phyloP scores from a whole-genome alignment of 164 flowering plant species.

The Aristolochia fimbriata region DNA sequence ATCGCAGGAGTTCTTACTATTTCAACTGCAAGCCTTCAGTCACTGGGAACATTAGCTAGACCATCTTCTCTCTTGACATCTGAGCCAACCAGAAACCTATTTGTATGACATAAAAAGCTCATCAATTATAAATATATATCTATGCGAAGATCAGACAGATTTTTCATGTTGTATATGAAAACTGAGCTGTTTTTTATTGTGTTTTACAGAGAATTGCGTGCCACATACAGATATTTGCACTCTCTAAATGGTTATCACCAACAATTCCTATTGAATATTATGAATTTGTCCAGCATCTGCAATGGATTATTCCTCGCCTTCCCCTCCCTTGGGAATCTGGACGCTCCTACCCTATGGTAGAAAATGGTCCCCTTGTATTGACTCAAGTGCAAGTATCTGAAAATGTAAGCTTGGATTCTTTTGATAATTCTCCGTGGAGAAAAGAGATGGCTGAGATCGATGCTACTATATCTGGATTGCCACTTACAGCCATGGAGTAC shows the following conservation, averaged over 20 bases:
- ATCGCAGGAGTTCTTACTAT: slow-evolving; percentile 58
- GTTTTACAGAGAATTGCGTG: slow-evolving; percentile 61
- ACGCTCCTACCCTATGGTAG: slow-evolving; percentile 29
- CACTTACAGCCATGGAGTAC: slow-evolving; percentile 77
- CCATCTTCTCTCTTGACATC: slow-evolving; percentile 30
- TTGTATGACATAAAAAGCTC: slow-evolving; percentile 40
- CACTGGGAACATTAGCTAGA: slow-evolving; percentile 39
- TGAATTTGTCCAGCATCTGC: slow-evolving; percentile 62
- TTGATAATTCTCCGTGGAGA: slow-evolving; percentile 8
- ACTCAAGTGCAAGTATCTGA: slow-evolving; percentile 21
- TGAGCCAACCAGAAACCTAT: slow-evolving; percentile 70
- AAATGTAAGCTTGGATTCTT: slow-evolving; percentile 12
- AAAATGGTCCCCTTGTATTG: slow-evolving; percentile 25
- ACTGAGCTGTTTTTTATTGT: not conserved
- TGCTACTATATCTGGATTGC: slow-evolving; percentile 48
- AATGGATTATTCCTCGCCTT: slow-evolving; percentile 86
- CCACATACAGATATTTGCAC: slow-evolving; percentile 85
- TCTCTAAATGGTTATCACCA: slow-evolving; percentile 80
- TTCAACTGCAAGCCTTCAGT: slow-evolving; percentile 67
- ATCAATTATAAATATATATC: too few species aligned
- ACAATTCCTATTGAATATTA: slow-evolving; percentile 66
- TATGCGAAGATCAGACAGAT: not conserved
- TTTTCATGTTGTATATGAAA: not conserved
- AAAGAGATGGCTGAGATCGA: slow-evolving; percentile 18
- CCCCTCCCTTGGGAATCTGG: slow-evolving; percentile 81